Evolutionary conservation across 1,139 yeast genomes (phyloP).

Genomic region (Debaryomycetaceae sp.): DNA sequence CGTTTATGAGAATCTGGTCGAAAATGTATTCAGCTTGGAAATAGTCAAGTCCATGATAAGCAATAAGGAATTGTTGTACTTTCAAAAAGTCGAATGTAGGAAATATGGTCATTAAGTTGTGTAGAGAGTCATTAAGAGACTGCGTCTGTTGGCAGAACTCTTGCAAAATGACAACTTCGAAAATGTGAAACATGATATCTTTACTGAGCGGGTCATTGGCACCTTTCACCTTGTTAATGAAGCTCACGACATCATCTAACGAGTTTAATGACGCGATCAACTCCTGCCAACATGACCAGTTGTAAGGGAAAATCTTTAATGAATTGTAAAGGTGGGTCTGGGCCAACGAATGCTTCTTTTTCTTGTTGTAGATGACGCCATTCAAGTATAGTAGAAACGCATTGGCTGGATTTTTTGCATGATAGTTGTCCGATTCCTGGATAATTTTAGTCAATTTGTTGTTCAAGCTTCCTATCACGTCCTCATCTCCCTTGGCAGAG

Average conservation of each 20-base stretch:
- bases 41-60: conserved; percentile 80
- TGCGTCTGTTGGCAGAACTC: conserved; percentile 73
- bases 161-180: conserved; percentile 68
- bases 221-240: conserved; percentile 38
- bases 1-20: conserved; percentile 68
- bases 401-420: conserved; percentile 32
- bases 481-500: conserved; percentile 12
- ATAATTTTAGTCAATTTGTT: conserved; percentile 39
- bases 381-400: conserved; percentile 68
- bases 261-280: conserved; percentile 61
- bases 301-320: conserved; percentile 64
- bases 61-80: conserved; percentile 75
- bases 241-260: conserved; percentile 56
- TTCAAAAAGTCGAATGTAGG: conserved; percentile 75
- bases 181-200: conserved; percentile 60
- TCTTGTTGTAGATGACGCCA: conserved; percentile 63
- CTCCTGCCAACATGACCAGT: conserved; percentile 96
- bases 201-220: conserved; percentile 18
- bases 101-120: conserved; percentile 46
- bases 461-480: conserved; percentile 17
- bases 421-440: conserved; percentile 35
- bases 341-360: conserved; percentile 59
- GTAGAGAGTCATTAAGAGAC: conserved; percentile 47
- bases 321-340: conserved; percentile 58
- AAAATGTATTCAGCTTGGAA: conserved; percentile 74